phyloP scores from a whole-genome alignment of 768 basidiomycete species.

The Punctularia strigosozonata region DNA sequence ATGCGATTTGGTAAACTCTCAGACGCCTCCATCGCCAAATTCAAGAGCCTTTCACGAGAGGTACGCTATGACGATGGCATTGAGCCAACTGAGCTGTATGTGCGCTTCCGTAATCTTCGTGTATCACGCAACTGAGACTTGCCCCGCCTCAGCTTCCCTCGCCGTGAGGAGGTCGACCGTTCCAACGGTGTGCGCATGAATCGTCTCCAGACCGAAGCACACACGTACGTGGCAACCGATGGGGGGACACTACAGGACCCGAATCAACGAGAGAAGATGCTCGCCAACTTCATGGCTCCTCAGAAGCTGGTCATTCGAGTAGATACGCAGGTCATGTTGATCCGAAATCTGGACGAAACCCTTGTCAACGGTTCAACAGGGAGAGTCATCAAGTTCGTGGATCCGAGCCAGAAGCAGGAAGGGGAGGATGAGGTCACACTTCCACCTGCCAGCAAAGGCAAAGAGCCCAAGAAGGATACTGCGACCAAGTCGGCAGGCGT shows the following conservation, averaged over 20 bases:
- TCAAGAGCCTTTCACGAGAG: conserved; percentile 57
- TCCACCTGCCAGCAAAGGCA: not conserved
- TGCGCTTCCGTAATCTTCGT: conserved; percentile 2
- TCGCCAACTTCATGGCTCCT: conserved; percentile 89
- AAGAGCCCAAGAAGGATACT: conserved; percentile 1
- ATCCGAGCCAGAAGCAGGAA: conserved; percentile 27
- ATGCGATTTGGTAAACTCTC: conserved; percentile 86
- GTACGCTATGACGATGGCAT: conserved; percentile 73
- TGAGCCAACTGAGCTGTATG: conserved; percentile 84
- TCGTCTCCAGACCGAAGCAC: conserved; percentile 39
- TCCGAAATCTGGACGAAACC: conserved; percentile 85
- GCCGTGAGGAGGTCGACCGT: conserved; percentile 81
- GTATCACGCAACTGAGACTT: not conserved
- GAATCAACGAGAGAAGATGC: conserved; percentile 60
- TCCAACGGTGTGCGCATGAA: conserved; percentile 67
- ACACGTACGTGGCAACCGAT: conserved; percentile 49
- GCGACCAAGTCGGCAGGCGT: conserved; percentile 1
- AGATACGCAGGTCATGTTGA: conserved; percentile 88
- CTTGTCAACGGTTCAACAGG: conserved; percentile 96
- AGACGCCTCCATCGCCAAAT: conserved; percentile 50
- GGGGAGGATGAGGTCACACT: not conserved
- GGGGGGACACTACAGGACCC: conserved; percentile 42
- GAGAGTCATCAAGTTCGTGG: conserved; percentile 62
- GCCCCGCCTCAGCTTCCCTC: conserved; percentile 57
- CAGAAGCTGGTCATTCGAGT: conserved; percentile 52